These are phyloP conservation scores for Saraca asoca DNA, from an alignment of 331 rosid genomes.

Conservation along the genomic window DNA sequence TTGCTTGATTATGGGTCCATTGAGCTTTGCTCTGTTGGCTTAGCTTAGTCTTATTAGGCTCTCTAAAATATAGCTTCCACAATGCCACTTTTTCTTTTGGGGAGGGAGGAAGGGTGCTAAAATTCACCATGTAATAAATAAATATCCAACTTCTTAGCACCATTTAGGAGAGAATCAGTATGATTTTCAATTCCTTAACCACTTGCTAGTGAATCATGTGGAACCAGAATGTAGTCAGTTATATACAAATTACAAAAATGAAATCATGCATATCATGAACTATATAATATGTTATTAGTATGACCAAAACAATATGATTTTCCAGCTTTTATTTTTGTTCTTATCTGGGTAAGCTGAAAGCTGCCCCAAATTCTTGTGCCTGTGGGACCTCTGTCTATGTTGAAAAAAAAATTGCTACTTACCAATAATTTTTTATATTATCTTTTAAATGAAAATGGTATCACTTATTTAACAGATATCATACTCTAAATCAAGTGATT, in stretches of 20 bases:
- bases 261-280: slow-evolving; percentile 33
- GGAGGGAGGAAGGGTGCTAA: slow-evolving; percentile 4
- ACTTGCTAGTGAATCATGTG: slow-evolving; percentile 25
- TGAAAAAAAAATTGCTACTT: neutral
- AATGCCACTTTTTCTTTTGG: slow-evolving; percentile 19
- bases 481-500: too few species aligned
- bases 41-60: slow-evolving; percentile 33
- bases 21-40: slow-evolving; percentile 60
- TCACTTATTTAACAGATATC: too few species aligned
- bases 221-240: neutral
- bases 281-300: slow-evolving; percentile 23
- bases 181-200: slow-evolving; percentile 22
- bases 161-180: slow-evolving; percentile 6
- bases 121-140: slow-evolving; percentile 44
- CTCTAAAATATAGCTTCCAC: slow-evolving; percentile 15
- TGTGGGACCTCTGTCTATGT: slow-evolving; percentile 28
- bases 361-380: slow-evolving; percentile 27
- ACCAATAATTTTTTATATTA: too few species aligned
- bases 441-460: too few species aligned
- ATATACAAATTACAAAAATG: too few species aligned
- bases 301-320: slow-evolving; percentile 18
- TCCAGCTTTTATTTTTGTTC: slow-evolving; percentile 28
- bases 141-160: slow-evolving; percentile 18
- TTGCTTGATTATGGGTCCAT: slow-evolving; percentile 75
- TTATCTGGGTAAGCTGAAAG: slow-evolving; percentile 1